Base-by-base conservation (phyloP, 2,329 filamentous ascomycete genomes). In the Myriosclerotinia scirpicola region DNA sequence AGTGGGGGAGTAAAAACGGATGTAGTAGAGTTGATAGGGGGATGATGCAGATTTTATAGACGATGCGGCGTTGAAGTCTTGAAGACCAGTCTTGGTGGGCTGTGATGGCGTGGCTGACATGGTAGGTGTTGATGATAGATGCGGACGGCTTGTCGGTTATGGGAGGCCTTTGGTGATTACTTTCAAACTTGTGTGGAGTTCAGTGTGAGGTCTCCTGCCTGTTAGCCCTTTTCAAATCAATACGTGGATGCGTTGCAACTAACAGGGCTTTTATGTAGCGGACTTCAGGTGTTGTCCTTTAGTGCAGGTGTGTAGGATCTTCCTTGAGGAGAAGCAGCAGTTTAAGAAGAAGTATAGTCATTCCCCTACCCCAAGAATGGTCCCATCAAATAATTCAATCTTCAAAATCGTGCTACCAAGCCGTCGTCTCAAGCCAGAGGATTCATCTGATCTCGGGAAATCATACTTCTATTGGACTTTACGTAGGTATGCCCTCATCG, bases 31-130 rank as follows among this genome's bases (percentile, higher is more conserved):
- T 46, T 59, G 40, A 42, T 36, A 59, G 12, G 40, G 26, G 20
- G 42, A 59, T 17, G 26, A 59, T 59, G 26, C 5, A 11, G 42
- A 46, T 59, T 7, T 26, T 9, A 46, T 15, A 34, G 56, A 36
- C 8, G 56, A 59, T 5, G 42, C 17, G 11, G 20, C 17, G 12
- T 36, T 59, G 56, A 48, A 48, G 30, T 22, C 42, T 59, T 22
- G 12, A 59, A 15, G 42, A 22, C 56, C 56, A 59, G 42, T 48
- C 26, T 48, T 59, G 12, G 55, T 34, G 14, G 40, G 55, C 9
- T 59, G 55, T 14, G 55, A 5, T 5, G 40, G 17, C n/a, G 40
- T 46, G 26, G 30, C 46, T 22, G 42, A 36, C 42, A 59, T 59
- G 9, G 15, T 22, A n/a, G 40, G 22, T 36, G 36, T 55, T 17